Percentiles rank a stretch among this genome's conserved stretches.
Conservation (phyloP, 441 rosid species). For the Euphorbia celastroides region DNA sequence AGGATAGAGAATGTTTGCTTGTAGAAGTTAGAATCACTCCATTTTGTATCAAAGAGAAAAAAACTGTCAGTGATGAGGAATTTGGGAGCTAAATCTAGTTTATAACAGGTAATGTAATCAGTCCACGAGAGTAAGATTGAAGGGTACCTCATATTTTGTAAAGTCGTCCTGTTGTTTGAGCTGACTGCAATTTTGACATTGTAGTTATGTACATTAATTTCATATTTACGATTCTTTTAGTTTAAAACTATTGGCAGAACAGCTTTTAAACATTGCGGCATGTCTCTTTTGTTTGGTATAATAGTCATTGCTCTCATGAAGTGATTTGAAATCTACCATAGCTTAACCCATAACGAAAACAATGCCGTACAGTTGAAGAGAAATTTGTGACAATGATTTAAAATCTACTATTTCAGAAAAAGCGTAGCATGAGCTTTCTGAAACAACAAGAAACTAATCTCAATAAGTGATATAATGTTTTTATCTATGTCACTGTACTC, state of each 20-base stretch:
- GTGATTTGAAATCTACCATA: too few relatives aligned
- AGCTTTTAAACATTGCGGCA: too few relatives aligned
- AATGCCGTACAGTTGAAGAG: not conserved
- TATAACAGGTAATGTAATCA: not conserved
- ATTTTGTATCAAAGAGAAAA: not conserved
- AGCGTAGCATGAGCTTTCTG: too few relatives aligned
- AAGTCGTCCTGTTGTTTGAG: not conserved
- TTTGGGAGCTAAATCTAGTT: not conserved
- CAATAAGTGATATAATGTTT: too few relatives aligned
- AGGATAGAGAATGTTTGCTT: slow-evolving; percentile 54
- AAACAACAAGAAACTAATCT: too few relatives aligned
- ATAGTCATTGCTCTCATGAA: too few relatives aligned
- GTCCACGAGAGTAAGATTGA: not conserved
- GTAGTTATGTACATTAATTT: not conserved
- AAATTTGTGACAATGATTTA: not conserved
- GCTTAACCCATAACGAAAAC: too few relatives aligned
- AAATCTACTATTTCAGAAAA: too few relatives aligned
- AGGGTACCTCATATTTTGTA: not conserved
- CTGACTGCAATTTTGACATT: not conserved
- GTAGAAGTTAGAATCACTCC: slow-evolving; percentile 19
- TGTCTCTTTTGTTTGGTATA: too few relatives aligned
- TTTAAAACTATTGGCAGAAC: too few relatives aligned
- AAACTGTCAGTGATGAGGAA: too few relatives aligned
- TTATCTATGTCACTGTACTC: too few relatives aligned
- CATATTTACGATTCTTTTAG: not conserved